Percentiles rank a stretch among this genome's conserved stretches.
Evolutionary conservation across 1,284 basidiomycete genomes (phyloP).

Genomic region (Schizophyllum commune): DNA sequence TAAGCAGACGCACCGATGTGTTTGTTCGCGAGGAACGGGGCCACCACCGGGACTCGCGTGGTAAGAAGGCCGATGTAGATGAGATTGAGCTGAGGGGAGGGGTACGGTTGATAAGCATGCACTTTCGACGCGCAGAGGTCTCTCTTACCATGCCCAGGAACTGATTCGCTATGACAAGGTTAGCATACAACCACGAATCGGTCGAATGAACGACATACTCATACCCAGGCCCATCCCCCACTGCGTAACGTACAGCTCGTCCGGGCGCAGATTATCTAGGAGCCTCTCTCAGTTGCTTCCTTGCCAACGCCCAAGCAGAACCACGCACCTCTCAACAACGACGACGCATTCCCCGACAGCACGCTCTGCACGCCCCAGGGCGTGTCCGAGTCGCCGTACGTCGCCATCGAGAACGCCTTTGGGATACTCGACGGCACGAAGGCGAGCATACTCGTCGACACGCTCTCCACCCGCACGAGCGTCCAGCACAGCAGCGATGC

Average conservation of each 20-base stretch:
- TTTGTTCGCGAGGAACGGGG: constrained; percentile 32
- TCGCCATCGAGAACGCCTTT: background rate
- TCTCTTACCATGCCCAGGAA: constrained; percentile 24
- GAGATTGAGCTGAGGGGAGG: constrained; percentile 26
- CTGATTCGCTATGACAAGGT: constrained; percentile 21
- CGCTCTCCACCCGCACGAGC: too few species aligned
- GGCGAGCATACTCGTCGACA: background rate
- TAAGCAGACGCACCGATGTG: constrained; percentile 20
- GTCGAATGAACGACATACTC: background rate
- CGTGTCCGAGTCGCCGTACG: background rate
- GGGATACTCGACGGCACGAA: background rate
- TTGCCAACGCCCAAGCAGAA: background rate
- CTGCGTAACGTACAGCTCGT: background rate
- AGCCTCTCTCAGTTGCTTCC: background rate
- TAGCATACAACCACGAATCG: background rate
- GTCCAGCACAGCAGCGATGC: too few species aligned
- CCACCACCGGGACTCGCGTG: constrained; percentile 32
- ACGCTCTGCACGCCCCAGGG: background rate
- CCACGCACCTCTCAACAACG: background rate
- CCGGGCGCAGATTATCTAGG: background rate
- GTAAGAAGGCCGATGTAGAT: constrained; percentile 32
- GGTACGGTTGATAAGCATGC: background rate
- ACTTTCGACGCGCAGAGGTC: background rate
- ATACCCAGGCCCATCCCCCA: background rate
- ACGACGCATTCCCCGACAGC: background rate